Conservation (phyloP, 176 grass and related monocot species). For the Phoenix dactylifera region DNA sequence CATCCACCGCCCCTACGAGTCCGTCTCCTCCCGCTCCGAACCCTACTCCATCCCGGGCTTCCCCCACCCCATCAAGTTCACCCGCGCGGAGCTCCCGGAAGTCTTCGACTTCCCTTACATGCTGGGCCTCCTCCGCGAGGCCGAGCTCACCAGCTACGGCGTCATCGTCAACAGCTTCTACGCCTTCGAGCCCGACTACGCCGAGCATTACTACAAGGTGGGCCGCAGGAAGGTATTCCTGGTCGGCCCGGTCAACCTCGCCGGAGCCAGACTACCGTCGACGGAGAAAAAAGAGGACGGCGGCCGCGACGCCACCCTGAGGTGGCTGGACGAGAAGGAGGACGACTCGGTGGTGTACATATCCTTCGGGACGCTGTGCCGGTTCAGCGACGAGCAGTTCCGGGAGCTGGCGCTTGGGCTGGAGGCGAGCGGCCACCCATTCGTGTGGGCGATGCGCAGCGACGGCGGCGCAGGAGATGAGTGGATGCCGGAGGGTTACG, state of each 20-base stretch:
- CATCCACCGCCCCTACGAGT: too few relatives aligned
- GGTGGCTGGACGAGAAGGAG: slow-evolving; percentile 16
- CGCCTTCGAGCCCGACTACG: slow-evolving; percentile 29
- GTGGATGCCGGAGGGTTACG: slow-evolving; percentile 15
- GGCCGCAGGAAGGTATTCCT: slow-evolving; percentile 4
- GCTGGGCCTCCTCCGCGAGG: too few relatives aligned
- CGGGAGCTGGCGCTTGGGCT: background rate
- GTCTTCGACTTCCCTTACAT: too few relatives aligned
- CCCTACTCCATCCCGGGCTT: too few relatives aligned
- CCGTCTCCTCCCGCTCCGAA: too few relatives aligned
- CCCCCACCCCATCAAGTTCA: too few relatives aligned
- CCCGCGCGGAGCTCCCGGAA: too few relatives aligned
- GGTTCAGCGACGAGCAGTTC: slow-evolving; percentile 22
- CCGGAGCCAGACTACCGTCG: background rate
- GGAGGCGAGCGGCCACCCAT: slow-evolving; percentile 20
- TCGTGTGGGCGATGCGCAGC: slow-evolving; percentile 20
- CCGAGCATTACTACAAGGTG: background rate
- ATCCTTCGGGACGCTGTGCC: slow-evolving; percentile 38
- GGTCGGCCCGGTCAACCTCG: background rate
- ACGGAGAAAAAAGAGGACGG: background rate
- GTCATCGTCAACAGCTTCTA: slow-evolving; percentile 29
- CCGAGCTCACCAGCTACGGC: slow-evolving; percentile 22
- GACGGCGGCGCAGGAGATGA: background rate
- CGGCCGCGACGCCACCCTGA: slow-evolving; percentile 2
- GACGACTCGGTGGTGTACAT: slow-evolving; percentile 41